Conservation (phyloP, 768 basidiomycete species). For the Pulveroboletus frians region DNA sequence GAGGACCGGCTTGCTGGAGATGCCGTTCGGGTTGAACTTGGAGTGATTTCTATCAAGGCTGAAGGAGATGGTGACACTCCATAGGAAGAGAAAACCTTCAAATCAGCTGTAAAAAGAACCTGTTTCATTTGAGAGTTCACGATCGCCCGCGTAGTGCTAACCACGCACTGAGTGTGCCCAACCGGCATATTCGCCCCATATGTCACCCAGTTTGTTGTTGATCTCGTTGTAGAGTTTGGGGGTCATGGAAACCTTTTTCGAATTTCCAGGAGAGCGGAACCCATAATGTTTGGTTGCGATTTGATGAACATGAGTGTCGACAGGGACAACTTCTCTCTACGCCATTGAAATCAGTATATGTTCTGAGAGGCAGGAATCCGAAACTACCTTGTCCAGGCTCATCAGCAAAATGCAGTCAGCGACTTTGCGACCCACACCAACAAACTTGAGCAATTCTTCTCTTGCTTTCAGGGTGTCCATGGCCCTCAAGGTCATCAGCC, state of each 20-base stretch:
- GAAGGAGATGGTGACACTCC: conserved; percentile 36
- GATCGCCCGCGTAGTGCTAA: background rate
- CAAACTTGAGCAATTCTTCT: conserved; percentile 69
- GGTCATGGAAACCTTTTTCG: conserved; percentile 58
- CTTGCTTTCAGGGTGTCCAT: conserved; percentile 55
- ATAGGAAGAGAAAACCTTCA: conserved; percentile 61
- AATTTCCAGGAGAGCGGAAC: conserved; percentile 39
- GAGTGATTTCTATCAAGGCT: conserved; percentile 6
- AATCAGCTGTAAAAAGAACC: conserved; percentile 73
- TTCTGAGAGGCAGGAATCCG: conserved; percentile 1
- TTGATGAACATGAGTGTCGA: conserved; percentile 94
- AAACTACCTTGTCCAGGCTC: conserved; percentile 79
- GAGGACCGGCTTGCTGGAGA: conserved; percentile 30
- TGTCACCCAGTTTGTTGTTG: conserved; percentile 48
- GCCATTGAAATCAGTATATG: conserved; percentile 2
- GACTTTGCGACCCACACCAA: conserved; percentile 94
- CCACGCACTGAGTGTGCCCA: conserved; percentile 80
- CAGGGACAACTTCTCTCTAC: conserved; percentile 84
- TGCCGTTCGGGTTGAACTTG: conserved; percentile 23
- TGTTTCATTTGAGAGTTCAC: conserved; percentile 22
- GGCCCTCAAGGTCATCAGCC: conserved; percentile 52
- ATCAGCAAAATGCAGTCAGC: conserved; percentile 93
- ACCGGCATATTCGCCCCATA: conserved; percentile 85
- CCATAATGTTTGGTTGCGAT: conserved; percentile 81
- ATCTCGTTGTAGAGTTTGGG: conserved; percentile 75